These are phyloP conservation scores for Trichothecium roseum DNA, from an alignment of 2,329 filamentous ascomycete genomes.

Conservation along the genomic window DNA sequence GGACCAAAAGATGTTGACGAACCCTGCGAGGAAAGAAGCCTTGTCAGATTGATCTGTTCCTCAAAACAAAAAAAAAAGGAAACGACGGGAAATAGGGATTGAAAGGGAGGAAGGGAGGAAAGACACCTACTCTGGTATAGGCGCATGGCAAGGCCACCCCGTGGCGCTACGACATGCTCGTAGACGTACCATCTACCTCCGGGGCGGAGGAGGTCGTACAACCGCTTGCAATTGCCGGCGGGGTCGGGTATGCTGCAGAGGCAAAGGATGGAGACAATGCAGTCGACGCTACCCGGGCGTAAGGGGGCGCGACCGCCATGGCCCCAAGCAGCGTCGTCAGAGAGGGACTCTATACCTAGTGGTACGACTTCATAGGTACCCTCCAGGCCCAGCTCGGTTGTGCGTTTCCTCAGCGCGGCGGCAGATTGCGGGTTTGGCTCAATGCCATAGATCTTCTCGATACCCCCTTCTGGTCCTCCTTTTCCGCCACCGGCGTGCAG, in stretches of 20 bases:
- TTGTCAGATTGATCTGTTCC: background rate
- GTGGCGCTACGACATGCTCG: constrained; percentile 43
- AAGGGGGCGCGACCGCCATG: constrained; percentile 30
- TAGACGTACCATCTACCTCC: constrained; percentile 54
- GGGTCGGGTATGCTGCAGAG: constrained; percentile 55
- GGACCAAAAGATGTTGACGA: constrained; percentile 43
- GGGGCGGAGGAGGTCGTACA: constrained; percentile 49
- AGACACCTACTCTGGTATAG: constrained; percentile 39
- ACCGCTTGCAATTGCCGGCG: constrained; percentile 38
- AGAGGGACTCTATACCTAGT: constrained; percentile 49
- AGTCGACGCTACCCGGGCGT: constrained; percentile 41
- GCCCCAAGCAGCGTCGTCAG: constrained; percentile 27
- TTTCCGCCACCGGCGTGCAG: constrained; percentile 9
- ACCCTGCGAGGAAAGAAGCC: too few species aligned
- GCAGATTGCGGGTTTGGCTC: constrained; percentile 52
- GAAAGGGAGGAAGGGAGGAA: too few species aligned
- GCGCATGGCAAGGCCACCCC: constrained; percentile 27
- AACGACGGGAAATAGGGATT: background rate
- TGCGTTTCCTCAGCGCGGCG: constrained; percentile 30
- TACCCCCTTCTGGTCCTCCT: constrained; percentile 16
- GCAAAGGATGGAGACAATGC: constrained; percentile 50
- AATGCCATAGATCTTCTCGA: constrained; percentile 48
- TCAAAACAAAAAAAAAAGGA: background rate
- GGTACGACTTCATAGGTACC: constrained; percentile 52
- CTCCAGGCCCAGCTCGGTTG: constrained; percentile 40